These are phyloP conservation scores for Ceratopteris richardii DNA, from an alignment of 75 land plant species.

Conservation along the genomic window DNA sequence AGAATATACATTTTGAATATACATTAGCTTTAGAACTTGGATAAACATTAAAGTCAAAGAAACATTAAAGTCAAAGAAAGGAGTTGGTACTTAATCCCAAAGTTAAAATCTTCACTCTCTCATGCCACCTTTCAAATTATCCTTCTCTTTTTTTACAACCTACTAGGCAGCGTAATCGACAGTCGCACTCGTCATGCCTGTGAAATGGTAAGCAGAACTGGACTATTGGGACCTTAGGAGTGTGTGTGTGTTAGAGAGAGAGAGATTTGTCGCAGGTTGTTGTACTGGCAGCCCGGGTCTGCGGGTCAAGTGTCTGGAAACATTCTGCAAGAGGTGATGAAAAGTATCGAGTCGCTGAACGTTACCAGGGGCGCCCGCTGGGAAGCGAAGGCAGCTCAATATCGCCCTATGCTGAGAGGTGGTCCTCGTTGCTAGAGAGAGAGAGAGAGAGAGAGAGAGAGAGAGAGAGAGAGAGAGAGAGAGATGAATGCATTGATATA, in stretches of 20 bases:
- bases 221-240: neutral
- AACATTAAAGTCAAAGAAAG: no score
- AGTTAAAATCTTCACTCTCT: no score
- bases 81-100: no score
- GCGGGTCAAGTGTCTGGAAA: conserved; percentile 45
- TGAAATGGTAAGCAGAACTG: conserved; percentile 11
- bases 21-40: no score
- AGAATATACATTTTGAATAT: no score
- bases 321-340: conserved; percentile 40
- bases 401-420: conserved; percentile 62
- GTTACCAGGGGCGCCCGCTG: conserved; percentile 46
- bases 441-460: neutral
- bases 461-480: neutral
- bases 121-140: no score
- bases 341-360: conserved; percentile 57
- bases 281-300: conserved; percentile 62
- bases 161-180: no score
- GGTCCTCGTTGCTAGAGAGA: neutral
- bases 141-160: no score
- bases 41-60: no score
- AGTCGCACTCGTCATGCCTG: conserved; percentile 10
- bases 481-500: no score
- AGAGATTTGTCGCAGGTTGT: conserved; percentile 25
- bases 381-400: conserved; percentile 55
- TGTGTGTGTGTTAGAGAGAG: neutral